Conservation (phyloP, 179 eudicot species). For the Patellifolia procumbens region DNA sequence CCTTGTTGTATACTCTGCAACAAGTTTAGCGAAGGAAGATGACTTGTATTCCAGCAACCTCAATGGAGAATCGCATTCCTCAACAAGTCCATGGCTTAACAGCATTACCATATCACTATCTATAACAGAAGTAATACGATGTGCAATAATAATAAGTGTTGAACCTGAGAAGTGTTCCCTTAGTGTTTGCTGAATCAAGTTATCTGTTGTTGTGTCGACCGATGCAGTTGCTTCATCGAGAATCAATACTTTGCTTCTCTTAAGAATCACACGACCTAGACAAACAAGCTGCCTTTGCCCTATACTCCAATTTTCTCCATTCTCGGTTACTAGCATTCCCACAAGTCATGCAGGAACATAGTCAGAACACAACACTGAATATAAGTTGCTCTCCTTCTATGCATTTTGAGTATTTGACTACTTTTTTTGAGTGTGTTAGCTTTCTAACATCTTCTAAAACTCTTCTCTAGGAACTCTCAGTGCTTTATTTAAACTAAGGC, state of each 20-base stretch:
- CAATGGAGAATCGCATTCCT: constrained; percentile 70
- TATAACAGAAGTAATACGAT: constrained; percentile 63
- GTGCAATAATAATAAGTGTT: constrained; percentile 60
- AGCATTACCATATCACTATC: constrained; percentile 70
- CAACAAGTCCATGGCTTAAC: constrained; percentile 52
- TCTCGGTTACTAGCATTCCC: constrained; percentile 46
- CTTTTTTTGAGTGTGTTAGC: too few species aligned
- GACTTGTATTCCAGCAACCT: constrained; percentile 72
- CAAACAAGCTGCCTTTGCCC: constrained; percentile 73
- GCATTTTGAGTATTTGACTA: too few species aligned
- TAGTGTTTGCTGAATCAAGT: constrained; percentile 57
- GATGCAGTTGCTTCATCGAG: constrained; percentile 73
- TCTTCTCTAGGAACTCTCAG: too few species aligned
- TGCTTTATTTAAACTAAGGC: too few species aligned
- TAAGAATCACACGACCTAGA: constrained; percentile 62
- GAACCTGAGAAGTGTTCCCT: constrained; percentile 53
- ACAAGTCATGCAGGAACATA: not conserved
- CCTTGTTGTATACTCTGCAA: constrained; percentile 74
- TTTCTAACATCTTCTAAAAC: too few species aligned
- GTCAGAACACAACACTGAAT: not conserved
- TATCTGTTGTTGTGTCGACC: constrained; percentile 67
- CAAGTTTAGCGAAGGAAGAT: constrained; percentile 77
- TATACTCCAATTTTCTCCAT: constrained; percentile 80
- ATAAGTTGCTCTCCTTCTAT: not conserved
- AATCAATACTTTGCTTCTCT: constrained; percentile 59